A percentile compares a stretch with the other conserved stretches of the same genome.
phyloP scores from a whole-genome alignment of 768 basidiomycete species.

The Trametes cubensis region DNA sequence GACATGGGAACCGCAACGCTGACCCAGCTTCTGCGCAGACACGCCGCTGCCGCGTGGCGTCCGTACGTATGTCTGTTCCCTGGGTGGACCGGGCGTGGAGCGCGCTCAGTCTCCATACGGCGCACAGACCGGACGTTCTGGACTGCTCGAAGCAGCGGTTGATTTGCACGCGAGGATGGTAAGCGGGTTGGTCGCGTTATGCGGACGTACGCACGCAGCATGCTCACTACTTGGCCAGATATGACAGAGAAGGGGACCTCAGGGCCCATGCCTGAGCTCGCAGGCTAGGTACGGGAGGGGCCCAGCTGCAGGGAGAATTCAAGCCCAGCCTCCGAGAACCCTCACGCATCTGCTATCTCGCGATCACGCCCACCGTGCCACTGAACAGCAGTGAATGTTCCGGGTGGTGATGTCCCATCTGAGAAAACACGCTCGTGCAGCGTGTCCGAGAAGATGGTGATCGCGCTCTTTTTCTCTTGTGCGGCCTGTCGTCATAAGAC shows the following conservation, averaged over 20 bases:
- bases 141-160: slow-evolving; percentile 16
- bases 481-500: slow-evolving; percentile 33
- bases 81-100: slow-evolving; percentile 16
- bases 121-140: slow-evolving; percentile 16
- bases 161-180: slow-evolving; percentile 11
- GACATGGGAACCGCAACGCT: slow-evolving; percentile 15
- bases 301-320: slow-evolving; percentile 1
- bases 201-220: slow-evolving; percentile 15
- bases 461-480: slow-evolving; percentile 25
- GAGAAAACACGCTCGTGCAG: slow-evolving; percentile 24
- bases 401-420: slow-evolving; percentile 26
- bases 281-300: not conserved
- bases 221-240: slow-evolving; percentile 13
- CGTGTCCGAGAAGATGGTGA: slow-evolving; percentile 24
- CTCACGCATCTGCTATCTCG: slow-evolving; percentile 18
- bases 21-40: slow-evolving; percentile 19
- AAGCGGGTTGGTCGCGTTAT: slow-evolving; percentile 17
- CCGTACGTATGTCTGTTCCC: slow-evolving; percentile 12
- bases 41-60: slow-evolving; percentile 29
- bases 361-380: slow-evolving; percentile 17
- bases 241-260: slow-evolving; percentile 10
- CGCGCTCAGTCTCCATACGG: not conserved
- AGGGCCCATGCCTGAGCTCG: not conserved
- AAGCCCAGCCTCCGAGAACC: slow-evolving; percentile 10
- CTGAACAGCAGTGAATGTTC: slow-evolving; percentile 11